Conservation (phyloP, 768 basidiomycete genomes). For the Pholiota microspora region DNA sequence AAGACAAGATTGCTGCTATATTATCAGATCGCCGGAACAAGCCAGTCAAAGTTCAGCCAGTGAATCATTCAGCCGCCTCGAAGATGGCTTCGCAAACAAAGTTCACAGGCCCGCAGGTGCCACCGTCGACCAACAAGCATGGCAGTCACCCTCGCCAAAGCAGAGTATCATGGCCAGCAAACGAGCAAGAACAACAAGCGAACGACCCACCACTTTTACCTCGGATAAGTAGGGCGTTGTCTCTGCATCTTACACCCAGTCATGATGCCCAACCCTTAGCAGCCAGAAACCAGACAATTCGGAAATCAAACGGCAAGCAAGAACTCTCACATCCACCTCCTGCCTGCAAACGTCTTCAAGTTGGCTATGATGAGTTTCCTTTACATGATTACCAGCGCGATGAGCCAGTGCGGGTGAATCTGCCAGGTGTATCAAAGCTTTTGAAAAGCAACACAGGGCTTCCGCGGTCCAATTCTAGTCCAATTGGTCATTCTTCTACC, state of each 20-base stretch:
- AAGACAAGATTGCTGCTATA: conserved; percentile 6
- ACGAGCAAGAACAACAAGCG: conserved; percentile 1
- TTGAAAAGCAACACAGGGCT: not conserved
- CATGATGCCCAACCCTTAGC: not conserved
- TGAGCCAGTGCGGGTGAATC: conserved; percentile 2
- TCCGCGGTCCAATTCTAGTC: not conserved
- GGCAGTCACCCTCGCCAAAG: not conserved
- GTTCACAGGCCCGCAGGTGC: not conserved
- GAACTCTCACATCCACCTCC: not conserved
- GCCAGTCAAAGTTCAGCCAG: not conserved
- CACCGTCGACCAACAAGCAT: not conserved
- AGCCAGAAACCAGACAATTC: not conserved
- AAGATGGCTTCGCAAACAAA: not conserved
- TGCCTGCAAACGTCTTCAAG: not conserved
- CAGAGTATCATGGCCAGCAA: conserved; percentile 2
- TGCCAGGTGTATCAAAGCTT: not conserved
- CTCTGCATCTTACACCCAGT: not conserved
- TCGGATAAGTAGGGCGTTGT: conserved; percentile 2
- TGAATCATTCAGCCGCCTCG: not conserved
- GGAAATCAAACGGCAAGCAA: not conserved
- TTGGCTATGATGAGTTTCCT: conserved; percentile 5
- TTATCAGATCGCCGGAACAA: conserved; percentile 1
- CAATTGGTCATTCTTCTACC: not conserved
- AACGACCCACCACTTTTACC: not conserved
- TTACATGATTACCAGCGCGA: not conserved